Percentiles rank a stretch among this genome's conserved stretches.
phyloP scores from a whole-genome alignment of 495 filamentous ascomycete genomes.

The Melanomma pulvis-pyrius region DNA sequence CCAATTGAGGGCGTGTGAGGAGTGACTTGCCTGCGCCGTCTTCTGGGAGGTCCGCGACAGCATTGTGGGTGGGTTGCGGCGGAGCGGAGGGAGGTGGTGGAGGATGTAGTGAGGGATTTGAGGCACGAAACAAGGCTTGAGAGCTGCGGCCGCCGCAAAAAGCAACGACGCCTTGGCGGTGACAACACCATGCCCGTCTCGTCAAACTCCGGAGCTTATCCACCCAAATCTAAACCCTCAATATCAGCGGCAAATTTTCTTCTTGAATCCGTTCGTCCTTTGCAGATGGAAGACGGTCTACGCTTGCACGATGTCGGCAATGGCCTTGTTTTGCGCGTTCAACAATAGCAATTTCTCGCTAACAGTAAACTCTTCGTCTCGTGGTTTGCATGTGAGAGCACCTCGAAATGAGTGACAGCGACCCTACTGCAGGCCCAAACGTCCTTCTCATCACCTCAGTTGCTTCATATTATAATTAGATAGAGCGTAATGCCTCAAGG shows the following conservation, averaged over 20 bases:
- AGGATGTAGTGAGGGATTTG: conserved; percentile 28
- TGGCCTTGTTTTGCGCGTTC: too few relatives aligned
- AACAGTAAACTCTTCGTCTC: too few relatives aligned
- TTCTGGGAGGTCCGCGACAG: conserved; percentile 62
- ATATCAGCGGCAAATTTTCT: conserved; percentile 15
- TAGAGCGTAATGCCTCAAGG: too few relatives aligned
- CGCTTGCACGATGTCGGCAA: neutral
- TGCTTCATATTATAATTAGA: too few relatives aligned
- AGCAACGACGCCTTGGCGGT: conserved; percentile 30
- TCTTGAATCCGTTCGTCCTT: neutral
- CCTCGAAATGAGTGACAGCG: too few relatives aligned
- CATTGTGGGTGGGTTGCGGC: conserved; percentile 47
- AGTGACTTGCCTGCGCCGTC: conserved; percentile 49
- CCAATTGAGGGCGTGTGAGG: conserved; percentile 24
- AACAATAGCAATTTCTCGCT: too few relatives aligned
- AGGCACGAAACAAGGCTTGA: conserved; percentile 28
- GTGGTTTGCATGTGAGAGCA: too few relatives aligned
- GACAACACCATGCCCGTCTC: conserved; percentile 15
- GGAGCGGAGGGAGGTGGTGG: conserved; percentile 18
- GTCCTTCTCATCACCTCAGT: too few relatives aligned
- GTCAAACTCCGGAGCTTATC: conserved; percentile 9
- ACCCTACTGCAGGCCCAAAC: too few relatives aligned
- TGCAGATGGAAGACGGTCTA: neutral
- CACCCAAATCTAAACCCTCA: neutral
- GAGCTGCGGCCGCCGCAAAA: conserved; percentile 30